These are phyloP conservation scores for Thalassiosira sp. DNA, from an alignment of 352 stramenopile genomes.

Conservation along the genomic window DNA sequence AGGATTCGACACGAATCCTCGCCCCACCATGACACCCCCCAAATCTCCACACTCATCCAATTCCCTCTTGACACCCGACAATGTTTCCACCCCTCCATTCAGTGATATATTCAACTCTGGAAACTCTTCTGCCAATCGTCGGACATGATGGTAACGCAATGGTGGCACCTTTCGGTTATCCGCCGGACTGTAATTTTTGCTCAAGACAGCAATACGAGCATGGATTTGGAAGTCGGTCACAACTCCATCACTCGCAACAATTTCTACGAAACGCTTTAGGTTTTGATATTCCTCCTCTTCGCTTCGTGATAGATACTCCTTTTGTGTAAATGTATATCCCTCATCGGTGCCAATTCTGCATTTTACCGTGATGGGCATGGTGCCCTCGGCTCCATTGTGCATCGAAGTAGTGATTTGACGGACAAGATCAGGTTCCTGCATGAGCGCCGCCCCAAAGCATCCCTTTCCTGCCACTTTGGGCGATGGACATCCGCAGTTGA, in stretches of 20 bases:
- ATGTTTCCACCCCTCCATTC: constrained; percentile 95
- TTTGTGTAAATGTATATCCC: constrained; percentile 46
- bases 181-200: constrained; percentile 91
- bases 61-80: constrained; percentile 89
- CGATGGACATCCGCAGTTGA: constrained; percentile 83
- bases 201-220: constrained; percentile 95
- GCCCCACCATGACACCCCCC: constrained; percentile 86
- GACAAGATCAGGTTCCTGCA: constrained; percentile 95
- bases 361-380: constrained; percentile 93
- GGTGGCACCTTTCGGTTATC: constrained; percentile 97
- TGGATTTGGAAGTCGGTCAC: constrained; percentile 97
- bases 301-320: constrained; percentile 82
- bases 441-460: constrained; percentile 95
- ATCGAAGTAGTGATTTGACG: constrained; percentile 90
- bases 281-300: constrained; percentile 92
- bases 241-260: constrained; percentile 85
- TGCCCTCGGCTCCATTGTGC: constrained; percentile 58
- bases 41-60: constrained; percentile 74
- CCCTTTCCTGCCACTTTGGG: constrained; percentile 84
- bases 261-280: constrained; percentile 91
- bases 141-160: constrained; percentile 94
- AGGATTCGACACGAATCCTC: constrained; percentile 74
- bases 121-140: constrained; percentile 93
- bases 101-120: constrained; percentile 94
- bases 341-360: constrained; percentile 93